These are phyloP conservation scores for Beta vulgaris DNA, from an alignment of 148 eudicot species.

Conservation along the genomic window DNA sequence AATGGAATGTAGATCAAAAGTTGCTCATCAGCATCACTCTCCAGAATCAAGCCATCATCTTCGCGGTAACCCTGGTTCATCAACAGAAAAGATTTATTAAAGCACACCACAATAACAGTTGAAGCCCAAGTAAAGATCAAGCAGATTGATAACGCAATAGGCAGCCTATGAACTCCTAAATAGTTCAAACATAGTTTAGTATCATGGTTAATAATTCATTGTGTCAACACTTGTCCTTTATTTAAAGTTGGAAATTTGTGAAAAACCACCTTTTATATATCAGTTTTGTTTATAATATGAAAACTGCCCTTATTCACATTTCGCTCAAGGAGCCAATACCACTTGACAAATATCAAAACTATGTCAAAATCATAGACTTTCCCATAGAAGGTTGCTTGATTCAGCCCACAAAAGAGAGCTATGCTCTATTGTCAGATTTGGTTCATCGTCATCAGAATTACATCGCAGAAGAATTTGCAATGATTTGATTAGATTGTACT, in stretches of 20 bases:
- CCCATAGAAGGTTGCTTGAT: no score
- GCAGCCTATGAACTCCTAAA: not conserved
- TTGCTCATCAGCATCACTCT: slow-evolving; percentile 99
- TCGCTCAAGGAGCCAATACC: no score
- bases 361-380: no score
- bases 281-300: no score
- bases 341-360: no score
- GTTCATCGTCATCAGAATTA: no score
- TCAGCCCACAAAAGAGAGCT: no score
- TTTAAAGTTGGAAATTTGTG: not conserved
- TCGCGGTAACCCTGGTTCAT: slow-evolving; percentile 84
- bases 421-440: no score
- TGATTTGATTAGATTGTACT: no score
- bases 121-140: not conserved
- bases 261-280: not conserved
- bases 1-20: slow-evolving; percentile 89
- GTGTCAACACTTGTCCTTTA: not conserved
- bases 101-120: not conserved
- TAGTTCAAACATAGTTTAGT: not conserved
- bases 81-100: slow-evolving; percentile 2
- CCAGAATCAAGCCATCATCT: slow-evolving; percentile 81
- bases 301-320: no score
- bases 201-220: not conserved
- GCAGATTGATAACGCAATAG: not conserved
- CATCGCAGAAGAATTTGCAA: no score